phyloP scores from a whole-genome alignment of 2,329 filamentous ascomycete species.

The Arthrinium phaeospermum region DNA sequence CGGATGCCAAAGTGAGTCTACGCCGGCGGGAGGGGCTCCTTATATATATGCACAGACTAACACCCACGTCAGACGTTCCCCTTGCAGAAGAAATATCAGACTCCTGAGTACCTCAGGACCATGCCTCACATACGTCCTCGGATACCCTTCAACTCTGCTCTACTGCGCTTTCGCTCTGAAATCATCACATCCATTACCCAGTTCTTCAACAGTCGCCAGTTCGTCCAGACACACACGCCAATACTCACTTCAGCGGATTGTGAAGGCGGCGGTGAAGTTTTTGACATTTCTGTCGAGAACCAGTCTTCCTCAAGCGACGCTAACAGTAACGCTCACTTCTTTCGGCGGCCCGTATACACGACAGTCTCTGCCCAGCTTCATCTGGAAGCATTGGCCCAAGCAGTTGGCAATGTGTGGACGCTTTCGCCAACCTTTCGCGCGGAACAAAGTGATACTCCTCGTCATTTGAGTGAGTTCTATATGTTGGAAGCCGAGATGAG shows the following conservation, averaged over 20 bases:
- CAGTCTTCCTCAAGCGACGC: slow-evolving; percentile 39
- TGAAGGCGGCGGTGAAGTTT: slow-evolving; percentile 94
- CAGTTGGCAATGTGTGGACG: slow-evolving; percentile 90
- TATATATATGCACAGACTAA: background rate
- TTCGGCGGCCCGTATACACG: slow-evolving; percentile 86
- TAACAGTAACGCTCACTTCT: slow-evolving; percentile 65
- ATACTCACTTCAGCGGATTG: slow-evolving; percentile 97
- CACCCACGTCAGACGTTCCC: slow-evolving; percentile 72
- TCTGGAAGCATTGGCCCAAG: slow-evolving; percentile 87
- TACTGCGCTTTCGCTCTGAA: slow-evolving; percentile 84
- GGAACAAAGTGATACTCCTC: slow-evolving; percentile 89
- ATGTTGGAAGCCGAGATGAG: slow-evolving; percentile 95
- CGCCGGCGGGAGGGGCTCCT: background rate
- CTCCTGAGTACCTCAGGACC: slow-evolving; percentile 83
- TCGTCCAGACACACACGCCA: slow-evolving; percentile 87
- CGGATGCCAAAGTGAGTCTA: slow-evolving; percentile 75
- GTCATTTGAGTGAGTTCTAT: slow-evolving; percentile 97
- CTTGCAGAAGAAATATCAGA: slow-evolving; percentile 96
- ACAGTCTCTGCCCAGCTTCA: slow-evolving; percentile 96
- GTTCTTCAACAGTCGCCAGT: slow-evolving; percentile 75
- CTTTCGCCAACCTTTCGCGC: slow-evolving; percentile 93
- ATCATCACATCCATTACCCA: slow-evolving; percentile 73
- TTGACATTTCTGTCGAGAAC: slow-evolving; percentile 62
- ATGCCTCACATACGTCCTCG: slow-evolving; percentile 87
- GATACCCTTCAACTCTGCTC: slow-evolving; percentile 78